A percentile compares a stretch with the other conserved stretches of the same genome.
Evolutionary conservation across 768 basidiomycete species (phyloP).

Genomic region (Suillus weaverae): DNA sequence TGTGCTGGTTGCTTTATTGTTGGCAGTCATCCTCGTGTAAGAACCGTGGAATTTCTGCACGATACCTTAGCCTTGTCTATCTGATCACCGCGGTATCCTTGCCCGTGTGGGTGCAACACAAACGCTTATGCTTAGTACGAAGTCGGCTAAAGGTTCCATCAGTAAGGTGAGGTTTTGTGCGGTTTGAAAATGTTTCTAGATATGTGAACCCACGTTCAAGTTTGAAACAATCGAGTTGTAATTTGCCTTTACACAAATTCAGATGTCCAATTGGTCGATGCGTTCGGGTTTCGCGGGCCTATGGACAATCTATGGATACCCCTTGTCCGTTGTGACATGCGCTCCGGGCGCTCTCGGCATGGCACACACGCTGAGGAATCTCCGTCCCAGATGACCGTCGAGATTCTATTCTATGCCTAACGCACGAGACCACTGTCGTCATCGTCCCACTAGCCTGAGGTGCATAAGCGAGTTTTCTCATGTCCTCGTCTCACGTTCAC

Average conservation of each 20-base stretch:
- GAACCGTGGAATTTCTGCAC: not conserved
- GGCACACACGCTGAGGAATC: not conserved
- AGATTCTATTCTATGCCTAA: not conserved
- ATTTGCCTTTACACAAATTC: not conserved
- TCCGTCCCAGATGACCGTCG: not conserved
- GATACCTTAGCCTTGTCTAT: not conserved
- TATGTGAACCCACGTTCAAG: not conserved
- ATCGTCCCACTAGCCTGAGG: not conserved
- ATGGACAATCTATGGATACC: not conserved
- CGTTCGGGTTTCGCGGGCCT: not conserved
- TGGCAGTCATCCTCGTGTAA: conserved; percentile 78
- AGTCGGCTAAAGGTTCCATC: not conserved
- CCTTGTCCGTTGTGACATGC: not conserved
- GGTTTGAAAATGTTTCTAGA: not conserved
- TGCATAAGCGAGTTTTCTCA: not conserved
- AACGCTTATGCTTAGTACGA: not conserved
- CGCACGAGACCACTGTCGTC: not conserved
- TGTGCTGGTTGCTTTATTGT: conserved; percentile 71
- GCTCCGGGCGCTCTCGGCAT: not conserved
- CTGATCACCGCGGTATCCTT: not conserved
- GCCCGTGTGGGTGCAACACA: not conserved
- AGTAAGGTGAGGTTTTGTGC: not conserved
- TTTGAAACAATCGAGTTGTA: not conserved
- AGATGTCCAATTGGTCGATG: too few relatives aligned
- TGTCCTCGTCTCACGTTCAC: not conserved